These are phyloP conservation scores for Diplosphaera chodatii DNA, from an alignment of 139 green algal genomes.

Conservation along the genomic window DNA sequence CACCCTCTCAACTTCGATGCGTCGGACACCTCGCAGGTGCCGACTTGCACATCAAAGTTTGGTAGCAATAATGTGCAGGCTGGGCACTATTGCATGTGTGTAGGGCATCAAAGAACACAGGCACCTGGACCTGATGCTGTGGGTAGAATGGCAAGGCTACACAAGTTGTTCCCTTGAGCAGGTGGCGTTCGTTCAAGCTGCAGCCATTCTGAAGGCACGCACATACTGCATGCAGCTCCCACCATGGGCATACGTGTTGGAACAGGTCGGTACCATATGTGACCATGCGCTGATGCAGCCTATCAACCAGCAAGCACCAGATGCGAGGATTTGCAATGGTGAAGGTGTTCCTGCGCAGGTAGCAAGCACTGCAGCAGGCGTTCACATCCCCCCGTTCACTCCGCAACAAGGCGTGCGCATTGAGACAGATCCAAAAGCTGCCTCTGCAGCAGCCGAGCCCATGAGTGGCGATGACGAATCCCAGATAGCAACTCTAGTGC, in stretches of 20 bases:
- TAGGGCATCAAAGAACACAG: no score
- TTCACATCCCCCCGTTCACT: conserved; percentile 73
- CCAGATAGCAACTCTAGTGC: conserved; percentile 58
- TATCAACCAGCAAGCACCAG: no score
- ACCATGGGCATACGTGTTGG: conserved; percentile 51
- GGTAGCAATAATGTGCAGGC: background rate
- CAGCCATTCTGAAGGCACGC: conserved; percentile 84
- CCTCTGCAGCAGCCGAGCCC: background rate
- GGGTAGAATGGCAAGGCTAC: background rate
- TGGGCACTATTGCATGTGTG: background rate
- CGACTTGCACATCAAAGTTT: background rate
- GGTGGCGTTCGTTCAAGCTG: conserved; percentile 68
- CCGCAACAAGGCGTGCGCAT: conserved; percentile 88
- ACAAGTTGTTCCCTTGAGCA: no score
- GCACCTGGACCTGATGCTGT: background rate
- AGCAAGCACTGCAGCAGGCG: conserved; percentile 34
- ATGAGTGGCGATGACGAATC: conserved; percentile 21
- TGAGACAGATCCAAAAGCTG: conserved; percentile 95
- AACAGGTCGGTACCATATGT: no score
- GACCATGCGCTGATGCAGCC: no score
- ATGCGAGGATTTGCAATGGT: no score
- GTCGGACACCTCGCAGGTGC: conserved; percentile 47
- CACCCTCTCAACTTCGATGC: conserved; percentile 68
- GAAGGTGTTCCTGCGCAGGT: no score
- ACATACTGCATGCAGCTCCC: conserved; percentile 75